A percentile compares a stretch with the other conserved stretches of the same genome.
Conservation (phyloP, 208 protist genomes). For the Novymonas esmeraldas region DNA sequence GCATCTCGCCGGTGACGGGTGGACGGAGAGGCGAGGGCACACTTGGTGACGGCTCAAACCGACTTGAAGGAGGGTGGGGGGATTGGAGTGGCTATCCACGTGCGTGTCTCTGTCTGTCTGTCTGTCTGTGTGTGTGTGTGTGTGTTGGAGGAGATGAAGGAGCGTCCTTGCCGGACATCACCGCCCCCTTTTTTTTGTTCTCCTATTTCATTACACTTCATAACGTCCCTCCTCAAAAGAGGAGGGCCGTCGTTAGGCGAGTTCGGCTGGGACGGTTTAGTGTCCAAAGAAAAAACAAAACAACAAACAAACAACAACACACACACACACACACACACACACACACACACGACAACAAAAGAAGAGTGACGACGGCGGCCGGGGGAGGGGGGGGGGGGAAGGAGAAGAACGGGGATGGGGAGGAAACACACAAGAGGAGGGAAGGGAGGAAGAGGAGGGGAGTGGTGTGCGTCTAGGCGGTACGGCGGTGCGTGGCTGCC, state of each 20-base stretch:
- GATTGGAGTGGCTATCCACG: too few species aligned
- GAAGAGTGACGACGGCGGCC: not conserved
- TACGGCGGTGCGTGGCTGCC: constrained; percentile 1
- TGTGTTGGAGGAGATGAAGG: not conserved
- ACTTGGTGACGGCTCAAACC: too few species aligned
- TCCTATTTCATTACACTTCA: too few species aligned
- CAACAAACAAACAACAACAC: not conserved
- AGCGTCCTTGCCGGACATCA: too few species aligned
- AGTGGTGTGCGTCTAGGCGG: not conserved
- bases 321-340: not conserved
- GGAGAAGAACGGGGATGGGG: too few species aligned
- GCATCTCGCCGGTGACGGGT: too few species aligned
- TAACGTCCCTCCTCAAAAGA: too few species aligned
- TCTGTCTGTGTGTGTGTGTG: not conserved
- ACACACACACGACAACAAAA: not conserved
- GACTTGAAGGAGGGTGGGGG: too few species aligned
- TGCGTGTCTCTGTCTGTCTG: too few species aligned
- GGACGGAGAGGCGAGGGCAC: too few species aligned
- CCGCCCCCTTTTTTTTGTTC: too few species aligned
- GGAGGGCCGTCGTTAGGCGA: too few species aligned
- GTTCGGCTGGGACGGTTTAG: not conserved
- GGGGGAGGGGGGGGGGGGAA: not conserved
- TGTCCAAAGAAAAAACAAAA: not conserved
- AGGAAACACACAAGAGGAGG: not conserved
- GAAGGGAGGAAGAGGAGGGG: not conserved